Evolutionary conservation across 2,329 filamentous ascomycete species (phyloP).

Genomic region (Seiridium unicorne): DNA sequence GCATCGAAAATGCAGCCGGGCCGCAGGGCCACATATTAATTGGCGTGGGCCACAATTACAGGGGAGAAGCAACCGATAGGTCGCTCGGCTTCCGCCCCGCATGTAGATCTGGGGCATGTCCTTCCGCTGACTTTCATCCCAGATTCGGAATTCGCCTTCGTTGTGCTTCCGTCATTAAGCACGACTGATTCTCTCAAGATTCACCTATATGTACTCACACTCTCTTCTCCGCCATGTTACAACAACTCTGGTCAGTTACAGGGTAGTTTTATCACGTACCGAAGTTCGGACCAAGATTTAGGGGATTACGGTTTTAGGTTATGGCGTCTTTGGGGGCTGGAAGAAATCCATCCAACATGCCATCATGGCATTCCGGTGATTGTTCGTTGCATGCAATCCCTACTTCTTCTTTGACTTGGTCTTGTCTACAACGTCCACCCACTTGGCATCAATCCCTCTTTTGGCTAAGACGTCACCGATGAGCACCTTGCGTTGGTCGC

Average conservation of each 20-base stretch:
- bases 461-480: conserved; percentile 58
- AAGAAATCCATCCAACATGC: no score
- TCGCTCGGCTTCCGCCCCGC: conserved; percentile 6
- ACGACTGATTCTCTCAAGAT: neutral
- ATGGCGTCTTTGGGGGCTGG: no score
- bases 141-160: conserved; percentile 2
- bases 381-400: neutral
- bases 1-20: conserved; percentile 3
- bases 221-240: no score
- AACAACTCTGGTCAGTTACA: no score
- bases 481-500: conserved; percentile 57
- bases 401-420: conserved; percentile 54
- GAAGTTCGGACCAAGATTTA: no score
- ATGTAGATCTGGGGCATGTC: conserved; percentile 2
- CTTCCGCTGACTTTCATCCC: conserved; percentile 1
- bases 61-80: conserved; percentile 5
- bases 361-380: no score
- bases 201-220: neutral
- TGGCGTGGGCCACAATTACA: neutral
- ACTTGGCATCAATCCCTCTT: conserved; percentile 56
- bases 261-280: no score
- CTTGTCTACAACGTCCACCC: conserved; percentile 66
- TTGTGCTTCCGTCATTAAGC: conserved; percentile 62
- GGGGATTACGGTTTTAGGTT: no score
- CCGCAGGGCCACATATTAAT: neutral